Evolutionary conservation across 805 yeast species (phyloP), one percentile per base, ranked within the genome.

Genomic region (Metschnikowia peoriensis): DNA sequence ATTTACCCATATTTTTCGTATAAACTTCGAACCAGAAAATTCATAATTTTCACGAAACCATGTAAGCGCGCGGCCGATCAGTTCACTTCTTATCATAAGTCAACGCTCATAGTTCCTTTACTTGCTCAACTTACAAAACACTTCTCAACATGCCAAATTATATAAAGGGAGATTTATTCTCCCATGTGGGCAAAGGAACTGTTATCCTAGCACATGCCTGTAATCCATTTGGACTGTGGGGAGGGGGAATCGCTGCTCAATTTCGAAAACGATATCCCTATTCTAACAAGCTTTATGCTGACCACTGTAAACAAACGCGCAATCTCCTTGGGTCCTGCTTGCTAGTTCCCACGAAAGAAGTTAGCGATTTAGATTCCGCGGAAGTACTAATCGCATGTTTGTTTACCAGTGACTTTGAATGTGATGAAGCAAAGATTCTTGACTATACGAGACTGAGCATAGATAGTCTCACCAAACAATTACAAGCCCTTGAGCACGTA

Each of bases 181-280:
- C 66, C 64, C 65, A 66, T 57, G 57, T 66, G 0, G 53, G 59
- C 5, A 40, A 50, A 3, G 49, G 53, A 2, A 47, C 52, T 1
- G 63, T 83, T 0, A 71, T 87, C 2, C 65, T 89, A 5, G 87
- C 87, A 1, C 96, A 89, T 64, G 83, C 96, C 0, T 89, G 96
- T 62, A 89, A 89, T 64, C 83, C 90, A 38, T 72, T 75, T 28
- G 96, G 96, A 0, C 62, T 75, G 1, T 89, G 96, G 96, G 94
- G 94, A 4, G 93, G 89, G 3, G 97, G 96, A 0, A 80, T 89
- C 2, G 96, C 96, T 0, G 73, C 73, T 4, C 79, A 69, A 28
- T 81, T 89, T 61, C 79, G 76, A 27, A 49, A 59, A 15, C 66
- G 71, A 44, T 89, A 77, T 65, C 91, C 89, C 1, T 61, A 71